Evolutionary conservation across 257 asterid genomes (phyloP).

Genomic region (Rubia yunnanensis): DNA sequence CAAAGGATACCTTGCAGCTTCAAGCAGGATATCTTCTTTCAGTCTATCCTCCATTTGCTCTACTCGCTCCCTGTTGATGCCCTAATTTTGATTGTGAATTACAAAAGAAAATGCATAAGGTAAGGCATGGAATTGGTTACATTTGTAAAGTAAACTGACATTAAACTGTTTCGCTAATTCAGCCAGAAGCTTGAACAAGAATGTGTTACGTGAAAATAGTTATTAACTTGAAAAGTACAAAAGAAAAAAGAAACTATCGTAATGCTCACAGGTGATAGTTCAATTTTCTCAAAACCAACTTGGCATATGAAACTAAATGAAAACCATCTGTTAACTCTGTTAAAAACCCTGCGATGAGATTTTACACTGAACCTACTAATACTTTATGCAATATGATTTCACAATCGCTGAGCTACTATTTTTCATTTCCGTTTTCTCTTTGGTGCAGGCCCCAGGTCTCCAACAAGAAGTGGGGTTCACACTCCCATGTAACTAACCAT

Average conservation of each 20-base stretch:
- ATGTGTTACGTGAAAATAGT: neutral
- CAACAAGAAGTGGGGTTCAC: too few species aligned
- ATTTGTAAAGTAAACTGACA: neutral
- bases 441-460: neutral
- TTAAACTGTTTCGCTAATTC: neutral
- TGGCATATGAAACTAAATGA: neutral
- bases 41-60: slow-evolving; percentile 98
- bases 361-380: neutral
- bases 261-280: neutral
- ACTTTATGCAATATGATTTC: neutral
- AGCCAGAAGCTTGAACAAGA: neutral
- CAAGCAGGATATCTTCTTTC: slow-evolving; percentile 81
- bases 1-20: slow-evolving; percentile 68
- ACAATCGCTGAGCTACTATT: neutral
- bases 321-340: neutral
- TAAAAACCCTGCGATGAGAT: neutral
- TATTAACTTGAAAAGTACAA: neutral
- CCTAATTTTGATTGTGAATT: slow-evolving; percentile 69
- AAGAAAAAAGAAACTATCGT: neutral
- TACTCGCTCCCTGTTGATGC: slow-evolving; percentile 91
- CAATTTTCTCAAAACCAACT: neutral
- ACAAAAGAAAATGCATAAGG: slow-evolving; percentile 23
- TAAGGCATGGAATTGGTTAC: neutral
- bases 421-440: neutral
- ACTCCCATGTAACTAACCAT: too few species aligned